Conservation (phyloP, 2,329 filamentous ascomycete species). For the Cladosporium velox region DNA sequence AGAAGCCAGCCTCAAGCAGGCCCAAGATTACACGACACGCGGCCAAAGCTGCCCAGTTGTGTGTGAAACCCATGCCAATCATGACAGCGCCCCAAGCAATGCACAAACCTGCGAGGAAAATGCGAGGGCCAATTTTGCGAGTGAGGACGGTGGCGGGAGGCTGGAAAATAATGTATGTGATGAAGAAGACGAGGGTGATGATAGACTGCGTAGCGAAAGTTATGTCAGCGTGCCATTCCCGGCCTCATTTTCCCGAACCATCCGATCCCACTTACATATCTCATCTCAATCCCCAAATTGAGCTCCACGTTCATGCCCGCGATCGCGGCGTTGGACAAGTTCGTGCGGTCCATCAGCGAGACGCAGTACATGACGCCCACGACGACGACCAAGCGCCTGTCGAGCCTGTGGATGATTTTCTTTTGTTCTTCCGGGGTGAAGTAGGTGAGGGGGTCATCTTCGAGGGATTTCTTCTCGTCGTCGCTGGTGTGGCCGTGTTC, state of each 20-base stretch:
- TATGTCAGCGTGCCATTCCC: background rate
- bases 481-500: constrained; percentile 13
- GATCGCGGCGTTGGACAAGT: constrained; percentile 71
- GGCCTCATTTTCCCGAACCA: background rate
- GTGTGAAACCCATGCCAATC: constrained; percentile 65
- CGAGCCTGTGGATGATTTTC: constrained; percentile 66
- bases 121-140: constrained; percentile 60
- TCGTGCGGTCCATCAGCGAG: constrained; percentile 77
- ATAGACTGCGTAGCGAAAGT: constrained; percentile 24
- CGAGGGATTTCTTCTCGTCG: constrained; percentile 16
- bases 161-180: constrained; percentile 71
- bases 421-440: constrained; percentile 29
- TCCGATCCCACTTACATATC: constrained; percentile 10
- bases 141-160: constrained; percentile 69
- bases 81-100: constrained; percentile 62
- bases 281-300: constrained; percentile 19
- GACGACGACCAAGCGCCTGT: constrained; percentile 52
- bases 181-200: constrained; percentile 72
- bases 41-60: constrained; percentile 54
- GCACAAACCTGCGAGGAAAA: constrained; percentile 42
- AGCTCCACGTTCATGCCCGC: constrained; percentile 57
- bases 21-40: constrained; percentile 62
- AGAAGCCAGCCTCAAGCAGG: constrained; percentile 59
- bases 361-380: constrained; percentile 66
- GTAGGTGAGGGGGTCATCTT: constrained; percentile 26